These are phyloP conservation scores for Crepidotus sp. DNA, from an alignment of 1,284 basidiomycete species.

Conservation along the genomic window DNA sequence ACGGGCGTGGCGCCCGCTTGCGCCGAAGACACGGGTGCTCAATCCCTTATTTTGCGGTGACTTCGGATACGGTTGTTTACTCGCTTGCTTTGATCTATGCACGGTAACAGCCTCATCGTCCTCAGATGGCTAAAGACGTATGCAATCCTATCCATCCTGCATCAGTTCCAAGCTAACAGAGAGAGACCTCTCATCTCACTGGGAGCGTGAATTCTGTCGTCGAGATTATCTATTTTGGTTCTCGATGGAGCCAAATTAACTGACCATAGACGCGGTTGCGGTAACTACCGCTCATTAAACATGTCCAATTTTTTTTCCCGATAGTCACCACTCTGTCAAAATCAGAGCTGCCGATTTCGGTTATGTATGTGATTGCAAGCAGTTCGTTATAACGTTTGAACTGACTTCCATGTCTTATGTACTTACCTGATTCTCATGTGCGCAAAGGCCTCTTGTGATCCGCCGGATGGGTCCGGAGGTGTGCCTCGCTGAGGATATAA, in stretches of 20 bases:
- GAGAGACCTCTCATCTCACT: too few relatives aligned
- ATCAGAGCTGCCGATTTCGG: constrained; percentile 1
- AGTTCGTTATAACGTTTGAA: constrained; percentile 4
- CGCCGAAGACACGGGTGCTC: constrained; percentile 3
- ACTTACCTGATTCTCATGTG: constrained; percentile 11
- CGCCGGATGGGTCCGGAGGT: neutral
- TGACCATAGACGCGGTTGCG: too few relatives aligned
- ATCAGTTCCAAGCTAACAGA: too few relatives aligned
- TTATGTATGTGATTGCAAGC: too few relatives aligned
- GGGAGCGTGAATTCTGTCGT: too few relatives aligned
- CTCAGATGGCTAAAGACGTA: too few relatives aligned
- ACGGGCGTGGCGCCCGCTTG: neutral
- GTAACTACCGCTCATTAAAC: too few relatives aligned
- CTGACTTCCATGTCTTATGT: neutral
- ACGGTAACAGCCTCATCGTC: neutral
- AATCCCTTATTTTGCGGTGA: neutral
- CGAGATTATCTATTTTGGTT: too few relatives aligned
- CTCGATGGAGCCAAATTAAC: too few relatives aligned
- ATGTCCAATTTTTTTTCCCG: too few relatives aligned
- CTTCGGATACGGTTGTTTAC: neutral
- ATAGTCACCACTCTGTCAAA: neutral
- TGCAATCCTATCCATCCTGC: too few relatives aligned
- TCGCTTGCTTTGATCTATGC: too few relatives aligned
- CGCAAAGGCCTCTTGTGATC: constrained; percentile 12
- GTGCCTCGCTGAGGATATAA: constrained; percentile 6